phyloP scores from a whole-genome alignment of 495 filamentous ascomycete genomes.

The Hyaloscypha hepaticicola region DNA sequence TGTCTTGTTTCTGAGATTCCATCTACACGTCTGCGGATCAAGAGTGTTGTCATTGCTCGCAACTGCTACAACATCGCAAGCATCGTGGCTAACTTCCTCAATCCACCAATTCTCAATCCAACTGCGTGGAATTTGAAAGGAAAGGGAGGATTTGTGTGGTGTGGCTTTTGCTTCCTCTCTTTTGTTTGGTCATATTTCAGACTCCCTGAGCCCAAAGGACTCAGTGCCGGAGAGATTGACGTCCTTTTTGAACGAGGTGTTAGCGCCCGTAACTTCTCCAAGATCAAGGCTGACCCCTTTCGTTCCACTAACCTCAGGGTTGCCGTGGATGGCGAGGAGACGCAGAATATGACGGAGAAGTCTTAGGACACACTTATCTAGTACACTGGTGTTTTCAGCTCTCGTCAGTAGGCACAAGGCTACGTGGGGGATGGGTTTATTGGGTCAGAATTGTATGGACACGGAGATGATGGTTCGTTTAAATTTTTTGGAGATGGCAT shows the following conservation, averaged over 20 bases:
- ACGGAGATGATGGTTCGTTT: background rate
- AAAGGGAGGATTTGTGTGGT: conserved; percentile 55
- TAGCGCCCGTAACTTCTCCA: conserved; percentile 64
- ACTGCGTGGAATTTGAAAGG: conserved; percentile 52
- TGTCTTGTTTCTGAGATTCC: conserved; percentile 58
- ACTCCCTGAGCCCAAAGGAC: conserved; percentile 68
- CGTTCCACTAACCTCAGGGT: conserved; percentile 3
- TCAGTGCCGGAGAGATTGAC: conserved; percentile 70
- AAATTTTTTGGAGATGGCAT: background rate
- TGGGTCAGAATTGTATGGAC: background rate
- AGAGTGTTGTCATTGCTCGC: conserved; percentile 55
- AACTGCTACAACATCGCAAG: conserved; percentile 48
- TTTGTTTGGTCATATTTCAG: conserved; percentile 51
- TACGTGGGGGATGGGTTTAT: background rate
- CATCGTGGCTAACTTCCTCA: conserved; percentile 14
- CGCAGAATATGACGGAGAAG: background rate
- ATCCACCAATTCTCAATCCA: conserved; percentile 45
- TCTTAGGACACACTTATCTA: background rate
- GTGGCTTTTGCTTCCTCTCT: conserved; percentile 46
- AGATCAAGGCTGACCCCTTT: conserved; percentile 64
- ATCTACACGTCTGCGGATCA: conserved; percentile 51
- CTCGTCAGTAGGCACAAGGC: background rate
- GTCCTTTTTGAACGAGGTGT: conserved; percentile 62
- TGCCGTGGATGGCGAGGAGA: background rate
- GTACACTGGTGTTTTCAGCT: background rate